These are phyloP conservation scores for Phaffia tasmanica DNA, from an alignment of 768 basidiomycete species.

Conservation along the genomic window DNA sequence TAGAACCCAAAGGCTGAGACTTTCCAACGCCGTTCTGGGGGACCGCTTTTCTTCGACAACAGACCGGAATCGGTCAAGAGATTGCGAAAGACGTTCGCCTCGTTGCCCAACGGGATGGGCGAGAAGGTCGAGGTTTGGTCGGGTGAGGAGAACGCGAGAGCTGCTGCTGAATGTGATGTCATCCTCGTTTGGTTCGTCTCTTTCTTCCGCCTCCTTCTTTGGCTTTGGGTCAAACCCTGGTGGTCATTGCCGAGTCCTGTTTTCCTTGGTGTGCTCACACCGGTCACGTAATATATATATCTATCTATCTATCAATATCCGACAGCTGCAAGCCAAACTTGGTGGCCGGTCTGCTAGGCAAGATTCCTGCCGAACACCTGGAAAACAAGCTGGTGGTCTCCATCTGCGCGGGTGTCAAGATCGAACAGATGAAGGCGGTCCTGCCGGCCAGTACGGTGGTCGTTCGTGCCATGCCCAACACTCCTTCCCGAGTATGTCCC, in stretches of 20 bases:
- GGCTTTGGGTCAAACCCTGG: not conserved
- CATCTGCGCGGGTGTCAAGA: slow-evolving; percentile 93
- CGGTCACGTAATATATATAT: not conserved
- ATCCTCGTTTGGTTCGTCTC: slow-evolving; percentile 66
- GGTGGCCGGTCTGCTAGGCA: slow-evolving; percentile 59
- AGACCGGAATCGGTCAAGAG: slow-evolving; percentile 23
- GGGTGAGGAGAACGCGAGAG: slow-evolving; percentile 52
- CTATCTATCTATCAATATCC: not conserved
- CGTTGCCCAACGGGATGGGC: slow-evolving; percentile 50
- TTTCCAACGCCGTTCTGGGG: not conserved
- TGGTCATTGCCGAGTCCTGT: not conserved
- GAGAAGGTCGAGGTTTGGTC: slow-evolving; percentile 57
- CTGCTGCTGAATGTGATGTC: slow-evolving; percentile 66
- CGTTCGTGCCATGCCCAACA: slow-evolving; percentile 96
- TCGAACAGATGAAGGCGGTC: slow-evolving; percentile 64
- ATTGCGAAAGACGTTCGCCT: slow-evolving; percentile 46
- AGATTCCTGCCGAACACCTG: slow-evolving; percentile 55
- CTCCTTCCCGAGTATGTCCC: slow-evolving; percentile 70
- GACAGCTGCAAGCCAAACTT: slow-evolving; percentile 86
- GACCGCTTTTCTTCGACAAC: not conserved
- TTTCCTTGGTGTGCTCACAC: not conserved
- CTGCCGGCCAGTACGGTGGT: slow-evolving; percentile 67
- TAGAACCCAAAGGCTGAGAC: not conserved
- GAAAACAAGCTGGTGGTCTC: slow-evolving; percentile 87
- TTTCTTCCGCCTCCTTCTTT: not conserved